Base-by-base conservation (phyloP, 2,329 filamentous ascomycete genomes). In the Colletotrichum noveboracense region DNA sequence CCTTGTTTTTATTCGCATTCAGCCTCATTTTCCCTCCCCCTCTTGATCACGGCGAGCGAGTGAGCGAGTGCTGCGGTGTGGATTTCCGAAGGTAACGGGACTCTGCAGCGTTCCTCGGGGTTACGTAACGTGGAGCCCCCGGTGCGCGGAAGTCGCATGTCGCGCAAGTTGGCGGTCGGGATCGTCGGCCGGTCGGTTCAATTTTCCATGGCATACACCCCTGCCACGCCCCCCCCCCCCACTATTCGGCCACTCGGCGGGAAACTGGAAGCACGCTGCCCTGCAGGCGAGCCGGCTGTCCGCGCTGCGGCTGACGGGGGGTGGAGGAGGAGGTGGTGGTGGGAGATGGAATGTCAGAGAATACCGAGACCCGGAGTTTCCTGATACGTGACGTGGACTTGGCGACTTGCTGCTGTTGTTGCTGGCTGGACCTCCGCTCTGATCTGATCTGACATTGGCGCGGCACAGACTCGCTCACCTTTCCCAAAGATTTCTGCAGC, bases 171-270 rank as follows among this genome's bases (percentile, higher is more conserved):
- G 21, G 43, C 24, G 38, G 69, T 30, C 62, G 62, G 73, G 62
- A 67, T 62, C 36, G 69, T 75, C 73, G 69, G 73, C 69, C 62
- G 70, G 70, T 73, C 73, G 73, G 73, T 62, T 43, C n/a, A 75
- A 75, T 68, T 55, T 72, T 61, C 62, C 73, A 72, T 30, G 62
- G 43, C 66, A 48, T 36, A 70, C 66, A 32, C 66, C 32, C 66
- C 34, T n/a, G 24, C 14, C 30, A 12, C 6, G 12, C 30, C 10
- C 34, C n/a, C 58, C 38, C 30, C 10, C 34, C n/a, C 58, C 38
- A 24, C 61, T 32, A 43, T 34, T 26, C 30, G 43, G 28, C n/a
- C 26, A 58, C 38, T 74, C 13, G 36, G 38, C 66, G 26, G 56
- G 67, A 32, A 71, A 71, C 28, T 58, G 66, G 66, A 74, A 43